These are phyloP conservation scores for Orobanche coerulescens DNA, from an alignment of 257 asterid genomes.

Conservation along the genomic window DNA sequence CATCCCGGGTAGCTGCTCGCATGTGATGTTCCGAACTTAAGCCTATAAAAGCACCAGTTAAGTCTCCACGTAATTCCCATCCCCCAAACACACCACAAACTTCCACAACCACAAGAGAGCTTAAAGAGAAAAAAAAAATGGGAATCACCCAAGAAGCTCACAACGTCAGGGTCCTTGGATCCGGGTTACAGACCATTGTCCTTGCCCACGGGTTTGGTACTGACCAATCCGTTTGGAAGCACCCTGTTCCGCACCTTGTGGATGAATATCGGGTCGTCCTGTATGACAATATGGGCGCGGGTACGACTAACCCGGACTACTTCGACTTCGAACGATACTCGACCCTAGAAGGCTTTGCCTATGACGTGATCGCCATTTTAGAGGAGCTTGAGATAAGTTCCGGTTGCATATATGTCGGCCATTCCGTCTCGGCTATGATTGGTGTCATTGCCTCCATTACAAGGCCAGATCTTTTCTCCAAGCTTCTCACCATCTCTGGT, in stretches of 20 bases:
- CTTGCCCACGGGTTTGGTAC: constrained; percentile 50
- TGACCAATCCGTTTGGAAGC: constrained; percentile 52
- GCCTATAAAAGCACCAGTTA: constrained; percentile 13
- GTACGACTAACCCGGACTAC: constrained; percentile 60
- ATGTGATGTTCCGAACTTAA: not conserved
- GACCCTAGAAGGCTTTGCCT: constrained; percentile 37
- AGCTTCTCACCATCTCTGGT: constrained; percentile 48
- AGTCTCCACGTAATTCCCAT: constrained; percentile 9
- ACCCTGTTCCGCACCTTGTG: constrained; percentile 38
- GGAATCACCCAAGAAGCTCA: constrained; percentile 63
- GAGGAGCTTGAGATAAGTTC: constrained; percentile 33
- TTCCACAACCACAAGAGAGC: not conserved
- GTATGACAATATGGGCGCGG: constrained; percentile 52
- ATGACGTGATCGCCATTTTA: constrained; percentile 43
- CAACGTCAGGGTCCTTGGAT: constrained; percentile 53
- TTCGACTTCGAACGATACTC: constrained; percentile 75
- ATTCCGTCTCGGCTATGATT: constrained; percentile 49
- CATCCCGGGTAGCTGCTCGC: constrained; percentile 7
- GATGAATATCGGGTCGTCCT: constrained; percentile 35
- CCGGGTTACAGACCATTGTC: constrained; percentile 38
- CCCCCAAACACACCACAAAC: not conserved
- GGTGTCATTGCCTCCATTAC: constrained; percentile 64
- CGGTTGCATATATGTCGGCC: constrained; percentile 58
- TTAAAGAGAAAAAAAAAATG: constrained; percentile 1
- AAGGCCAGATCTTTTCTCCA: constrained; percentile 67